A percentile compares a stretch with the other conserved stretches of the same genome.
Evolutionary conservation across 208 protist genomes (phyloP).

Genomic region (Trypanosoma melophagium): DNA sequence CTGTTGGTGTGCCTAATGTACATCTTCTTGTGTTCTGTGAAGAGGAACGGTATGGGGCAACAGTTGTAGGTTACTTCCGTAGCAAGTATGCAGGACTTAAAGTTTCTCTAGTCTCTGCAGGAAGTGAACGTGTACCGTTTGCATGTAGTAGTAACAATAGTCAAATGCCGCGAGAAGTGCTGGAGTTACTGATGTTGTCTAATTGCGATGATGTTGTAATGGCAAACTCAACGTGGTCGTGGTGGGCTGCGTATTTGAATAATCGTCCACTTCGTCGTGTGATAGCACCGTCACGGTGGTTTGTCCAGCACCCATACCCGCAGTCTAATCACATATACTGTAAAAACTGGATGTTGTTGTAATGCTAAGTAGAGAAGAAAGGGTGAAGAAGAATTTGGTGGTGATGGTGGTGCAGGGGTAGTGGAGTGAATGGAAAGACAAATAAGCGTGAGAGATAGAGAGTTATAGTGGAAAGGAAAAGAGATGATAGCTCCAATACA

Average conservation of each 20-base stretch:
- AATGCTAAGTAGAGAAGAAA: not conserved
- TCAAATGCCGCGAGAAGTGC: slow-evolving; percentile 53
- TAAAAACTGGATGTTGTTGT: slow-evolving; percentile 68
- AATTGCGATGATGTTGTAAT: slow-evolving; percentile 86
- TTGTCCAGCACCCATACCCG: slow-evolving; percentile 75
- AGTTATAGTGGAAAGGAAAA: not conserved
- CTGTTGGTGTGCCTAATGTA: slow-evolving; percentile 6
- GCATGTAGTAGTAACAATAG: not conserved
- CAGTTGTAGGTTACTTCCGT: slow-evolving; percentile 49
- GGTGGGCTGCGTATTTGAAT: slow-evolving; percentile 87
- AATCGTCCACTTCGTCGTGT: slow-evolving; percentile 51
- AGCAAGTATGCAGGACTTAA: slow-evolving; percentile 56
- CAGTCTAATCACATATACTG: slow-evolving; percentile 78
- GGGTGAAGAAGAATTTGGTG: not conserved
- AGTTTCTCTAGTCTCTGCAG: slow-evolving; percentile 47
- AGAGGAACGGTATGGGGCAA: slow-evolving; percentile 50
- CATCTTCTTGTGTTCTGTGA: slow-evolving; percentile 83
- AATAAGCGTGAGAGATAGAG: not conserved
- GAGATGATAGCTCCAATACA: no score
- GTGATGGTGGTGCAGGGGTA: not conserved
- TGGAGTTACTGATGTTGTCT: slow-evolving; percentile 81
- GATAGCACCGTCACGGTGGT: slow-evolving; percentile 74
- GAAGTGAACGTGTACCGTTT: slow-evolving; percentile 24
- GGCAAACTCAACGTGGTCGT: slow-evolving; percentile 87
- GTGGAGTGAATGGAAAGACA: not conserved